Evolutionary conservation across 768 basidiomycete genomes (phyloP).

Genomic region (Phylloporus scabripes): DNA sequence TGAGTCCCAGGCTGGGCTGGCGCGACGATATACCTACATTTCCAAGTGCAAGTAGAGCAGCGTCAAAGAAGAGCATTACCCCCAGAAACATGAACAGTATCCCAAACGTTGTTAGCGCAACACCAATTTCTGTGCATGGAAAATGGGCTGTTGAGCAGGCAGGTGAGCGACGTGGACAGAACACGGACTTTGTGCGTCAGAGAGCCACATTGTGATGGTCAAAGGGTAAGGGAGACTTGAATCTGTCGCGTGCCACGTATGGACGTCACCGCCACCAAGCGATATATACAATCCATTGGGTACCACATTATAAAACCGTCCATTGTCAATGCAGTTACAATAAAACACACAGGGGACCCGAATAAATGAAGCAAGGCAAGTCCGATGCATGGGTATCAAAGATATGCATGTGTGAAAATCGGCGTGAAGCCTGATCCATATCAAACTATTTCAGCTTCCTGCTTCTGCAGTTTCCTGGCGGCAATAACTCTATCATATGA

Average conservation of each 20-base stretch:
- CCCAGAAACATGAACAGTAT: conserved; percentile 95
- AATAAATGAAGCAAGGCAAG: conserved; percentile 20
- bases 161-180: neutral
- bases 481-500: conserved; percentile 61
- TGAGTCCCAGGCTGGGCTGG: conserved; percentile 1
- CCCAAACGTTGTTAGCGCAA: conserved; percentile 94
- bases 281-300: neutral
- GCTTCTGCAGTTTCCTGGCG: conserved; percentile 43
- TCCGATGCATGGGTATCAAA: conserved; percentile 22
- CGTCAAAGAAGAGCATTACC: conserved; percentile 94
- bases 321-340: conserved; percentile 20
- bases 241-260: neutral
- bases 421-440: neutral
- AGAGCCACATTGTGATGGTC: conserved; percentile 40
- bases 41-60: conserved; percentile 91
- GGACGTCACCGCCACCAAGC: conserved; percentile 21
- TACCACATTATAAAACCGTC: conserved; percentile 11
- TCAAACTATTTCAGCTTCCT: conserved; percentile 5
- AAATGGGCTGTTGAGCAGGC: neutral
- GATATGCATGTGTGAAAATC: conserved; percentile 2
- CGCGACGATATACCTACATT: conserved; percentile 56
- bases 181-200: conserved; percentile 45
- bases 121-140: conserved; percentile 76
- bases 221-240: neutral
- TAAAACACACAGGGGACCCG: conserved; percentile 22